Conservation (phyloP, 768 basidiomycete genomes). For the Floccularia luteovirens region DNA sequence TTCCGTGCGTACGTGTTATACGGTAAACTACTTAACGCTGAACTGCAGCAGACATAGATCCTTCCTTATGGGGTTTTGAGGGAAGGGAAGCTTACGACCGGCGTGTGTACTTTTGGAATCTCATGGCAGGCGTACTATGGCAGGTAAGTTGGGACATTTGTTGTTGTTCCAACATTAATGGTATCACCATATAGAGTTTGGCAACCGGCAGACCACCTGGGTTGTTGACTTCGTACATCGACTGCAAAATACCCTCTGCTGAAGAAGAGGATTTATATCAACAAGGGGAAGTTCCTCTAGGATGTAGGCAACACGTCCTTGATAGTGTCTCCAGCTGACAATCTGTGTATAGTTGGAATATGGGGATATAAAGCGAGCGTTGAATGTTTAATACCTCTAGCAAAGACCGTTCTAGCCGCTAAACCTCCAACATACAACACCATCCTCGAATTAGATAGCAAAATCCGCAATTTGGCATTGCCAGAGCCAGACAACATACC, state of each 20-base stretch:
- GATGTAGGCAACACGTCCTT: slow-evolving; percentile 28
- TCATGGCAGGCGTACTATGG: slow-evolving; percentile 40
- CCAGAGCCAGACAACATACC: slow-evolving; percentile 13
- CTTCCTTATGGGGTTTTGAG: slow-evolving; percentile 40
- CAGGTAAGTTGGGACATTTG: slow-evolving; percentile 24
- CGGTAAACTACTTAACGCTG: neutral
- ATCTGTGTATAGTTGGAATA: slow-evolving; percentile 27
- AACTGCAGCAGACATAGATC: slow-evolving; percentile 34
- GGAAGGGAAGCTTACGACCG: slow-evolving; percentile 46
- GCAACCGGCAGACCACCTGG: slow-evolving; percentile 42
- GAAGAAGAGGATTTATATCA: slow-evolving; percentile 38
- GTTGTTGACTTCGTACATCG: slow-evolving; percentile 31
- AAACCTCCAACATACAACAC: slow-evolving; percentile 37
- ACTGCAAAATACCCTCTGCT: slow-evolving; percentile 36
- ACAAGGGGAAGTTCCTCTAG: slow-evolving; percentile 31
- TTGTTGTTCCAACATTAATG: neutral
- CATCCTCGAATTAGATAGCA: slow-evolving; percentile 41
- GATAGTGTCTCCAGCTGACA: slow-evolving; percentile 1
- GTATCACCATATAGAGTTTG: slow-evolving; percentile 24
- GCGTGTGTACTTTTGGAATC: slow-evolving; percentile 48
- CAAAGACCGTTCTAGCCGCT: slow-evolving; percentile 28
- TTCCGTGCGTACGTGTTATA: slow-evolving; percentile 24
- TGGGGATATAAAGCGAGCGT: slow-evolving; percentile 35
- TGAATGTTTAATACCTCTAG: slow-evolving; percentile 35
- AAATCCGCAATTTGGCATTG: slow-evolving; percentile 30